A percentile compares a stretch with the other conserved stretches of the same genome.
phyloP scores from a whole-genome alignment of 179 eudicot species.

The Sideroxylon spinosum region DNA sequence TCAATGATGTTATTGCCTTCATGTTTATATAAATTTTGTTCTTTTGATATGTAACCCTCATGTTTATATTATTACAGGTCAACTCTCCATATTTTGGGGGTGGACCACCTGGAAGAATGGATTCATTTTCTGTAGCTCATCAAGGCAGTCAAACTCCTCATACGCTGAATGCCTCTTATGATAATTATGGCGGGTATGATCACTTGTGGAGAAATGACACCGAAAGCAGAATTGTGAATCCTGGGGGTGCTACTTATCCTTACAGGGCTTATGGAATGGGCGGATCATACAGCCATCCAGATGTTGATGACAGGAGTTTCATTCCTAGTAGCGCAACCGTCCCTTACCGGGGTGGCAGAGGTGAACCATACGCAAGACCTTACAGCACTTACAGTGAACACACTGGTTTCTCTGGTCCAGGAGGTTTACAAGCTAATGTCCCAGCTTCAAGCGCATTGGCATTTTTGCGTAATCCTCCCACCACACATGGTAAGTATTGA shows the following conservation, averaged over 20 bases:
- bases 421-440: constrained; percentile 2
- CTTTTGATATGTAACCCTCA: neutral
- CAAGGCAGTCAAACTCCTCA: constrained; percentile 16
- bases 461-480: neutral
- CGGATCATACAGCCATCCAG: constrained; percentile 3
- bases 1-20: neutral
- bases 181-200: constrained; percentile 9
- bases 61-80: constrained; percentile 21
- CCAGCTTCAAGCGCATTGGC: constrained; percentile 5
- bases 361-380: neutral
- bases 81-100: constrained; percentile 13
- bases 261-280: constrained; percentile 1
- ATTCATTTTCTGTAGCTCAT: constrained; percentile 18
- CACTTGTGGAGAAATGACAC: constrained; percentile 8
- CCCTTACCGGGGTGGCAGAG: neutral
- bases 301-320: neutral
- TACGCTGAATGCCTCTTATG: constrained; percentile 13
- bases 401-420: constrained; percentile 2
- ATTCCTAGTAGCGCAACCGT: constrained; percentile 9
- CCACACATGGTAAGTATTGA: constrained; percentile 9
- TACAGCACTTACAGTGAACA: constrained; percentile 5
- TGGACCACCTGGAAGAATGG: constrained; percentile 18
- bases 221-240: constrained; percentile 15
- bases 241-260: constrained; percentile 9
- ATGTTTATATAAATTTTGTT: neutral